These are phyloP conservation scores for Tarenaya hassleriana DNA, from an alignment of 345 rosid species.

Conservation along the genomic window DNA sequence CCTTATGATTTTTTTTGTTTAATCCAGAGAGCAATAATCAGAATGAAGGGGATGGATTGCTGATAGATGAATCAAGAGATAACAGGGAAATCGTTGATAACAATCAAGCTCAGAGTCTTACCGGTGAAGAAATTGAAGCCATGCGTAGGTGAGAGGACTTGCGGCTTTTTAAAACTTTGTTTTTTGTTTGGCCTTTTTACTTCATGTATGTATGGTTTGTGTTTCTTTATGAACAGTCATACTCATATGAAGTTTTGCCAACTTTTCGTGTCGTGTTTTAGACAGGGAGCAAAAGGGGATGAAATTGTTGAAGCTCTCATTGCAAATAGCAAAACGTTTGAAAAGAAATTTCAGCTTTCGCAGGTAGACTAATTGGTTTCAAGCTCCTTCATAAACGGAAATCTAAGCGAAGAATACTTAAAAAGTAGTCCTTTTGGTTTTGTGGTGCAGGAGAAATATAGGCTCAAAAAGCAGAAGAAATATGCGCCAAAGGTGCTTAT, in stretches of 20 bases:
- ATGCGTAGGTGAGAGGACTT: conserved; percentile 49
- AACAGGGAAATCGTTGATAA: conserved; percentile 71
- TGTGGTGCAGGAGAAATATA: conserved; percentile 72
- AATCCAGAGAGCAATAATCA: conserved; percentile 29
- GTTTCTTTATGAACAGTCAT: neutral
- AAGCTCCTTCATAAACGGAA: neutral
- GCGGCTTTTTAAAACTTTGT: neutral
- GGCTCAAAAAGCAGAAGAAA: conserved; percentile 83
- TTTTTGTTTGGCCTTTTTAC: no score
- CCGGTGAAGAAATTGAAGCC: conserved; percentile 75
- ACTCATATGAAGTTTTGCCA: neutral
- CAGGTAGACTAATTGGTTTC: conserved; percentile 40
- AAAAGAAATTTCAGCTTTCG: conserved; percentile 73
- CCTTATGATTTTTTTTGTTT: conserved; percentile 5
- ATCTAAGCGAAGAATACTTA: neutral
- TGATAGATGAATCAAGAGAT: conserved; percentile 50
- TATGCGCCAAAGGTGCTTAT: conserved; percentile 84
- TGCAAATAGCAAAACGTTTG: conserved; percentile 84
- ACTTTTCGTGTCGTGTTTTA: conserved; percentile 27
- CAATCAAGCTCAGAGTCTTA: conserved; percentile 72
- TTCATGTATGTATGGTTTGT: no score
- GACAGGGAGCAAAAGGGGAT: conserved; percentile 83
- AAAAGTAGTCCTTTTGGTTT: neutral
- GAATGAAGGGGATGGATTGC: conserved; percentile 34
- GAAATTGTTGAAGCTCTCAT: conserved; percentile 88